phyloP scores from a whole-genome alignment of 352 stramenopile species.

The Phytopythium kandeliae region DNA sequence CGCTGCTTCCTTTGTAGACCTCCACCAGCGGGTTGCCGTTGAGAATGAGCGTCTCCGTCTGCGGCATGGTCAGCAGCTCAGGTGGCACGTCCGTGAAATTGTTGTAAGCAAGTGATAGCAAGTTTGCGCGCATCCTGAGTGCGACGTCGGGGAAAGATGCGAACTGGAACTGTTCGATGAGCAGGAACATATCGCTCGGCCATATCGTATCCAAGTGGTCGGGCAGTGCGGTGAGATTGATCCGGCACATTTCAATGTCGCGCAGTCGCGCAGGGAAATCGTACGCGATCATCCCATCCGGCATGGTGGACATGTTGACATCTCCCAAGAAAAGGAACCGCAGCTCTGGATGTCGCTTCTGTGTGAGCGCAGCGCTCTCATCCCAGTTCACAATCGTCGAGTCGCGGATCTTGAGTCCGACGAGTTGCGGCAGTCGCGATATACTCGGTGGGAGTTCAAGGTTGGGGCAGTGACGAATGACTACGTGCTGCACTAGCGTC shows the following conservation, averaged over 20 bases:
- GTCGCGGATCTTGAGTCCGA: conserved; percentile 27
- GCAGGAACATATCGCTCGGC: conserved; percentile 11
- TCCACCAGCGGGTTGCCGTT: conserved; percentile 16
- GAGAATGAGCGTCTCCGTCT: conserved; percentile 12
- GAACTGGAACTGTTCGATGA: conserved; percentile 17
- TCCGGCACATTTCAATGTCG: conserved; percentile 18
- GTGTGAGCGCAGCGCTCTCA: conserved; percentile 12
- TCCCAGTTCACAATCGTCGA: conserved; percentile 15
- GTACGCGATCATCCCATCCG: conserved; percentile 13
- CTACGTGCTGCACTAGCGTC: conserved; percentile 7
- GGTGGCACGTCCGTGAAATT: conserved; percentile 6
- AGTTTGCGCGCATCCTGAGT: conserved; percentile 8
- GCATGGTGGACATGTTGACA: conserved; percentile 20
- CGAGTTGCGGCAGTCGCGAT: conserved; percentile 10
- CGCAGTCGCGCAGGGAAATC: conserved; percentile 17
- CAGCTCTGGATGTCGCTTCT: conserved; percentile 12
- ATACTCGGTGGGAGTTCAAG: conserved; percentile 18
- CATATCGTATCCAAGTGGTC: conserved; percentile 18
- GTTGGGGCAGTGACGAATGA: conserved; percentile 14
- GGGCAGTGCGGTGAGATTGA: conserved; percentile 20
- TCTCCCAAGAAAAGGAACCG: conserved; percentile 18
- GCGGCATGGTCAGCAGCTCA: conserved; percentile 8
- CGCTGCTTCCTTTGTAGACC: conserved; percentile 1
- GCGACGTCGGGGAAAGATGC: conserved; percentile 16
- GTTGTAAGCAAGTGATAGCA: conserved; percentile 16